Evolutionary conservation across 108 stramenopile genomes (phyloP).

Genomic region (Pseudonitzschia multiseries): DNA sequence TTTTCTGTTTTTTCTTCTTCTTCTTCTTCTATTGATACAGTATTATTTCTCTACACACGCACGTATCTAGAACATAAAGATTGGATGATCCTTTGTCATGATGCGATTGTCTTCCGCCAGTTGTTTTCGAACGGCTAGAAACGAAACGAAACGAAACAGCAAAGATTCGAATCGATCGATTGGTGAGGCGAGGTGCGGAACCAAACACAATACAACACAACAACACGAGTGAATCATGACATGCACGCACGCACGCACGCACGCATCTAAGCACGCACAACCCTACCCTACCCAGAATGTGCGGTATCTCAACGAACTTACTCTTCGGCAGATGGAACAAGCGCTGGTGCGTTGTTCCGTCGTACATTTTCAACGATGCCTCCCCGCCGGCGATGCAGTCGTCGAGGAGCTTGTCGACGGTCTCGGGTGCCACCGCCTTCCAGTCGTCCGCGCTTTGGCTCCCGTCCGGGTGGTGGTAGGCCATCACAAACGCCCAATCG

Average conservation of each 20-base stretch:
- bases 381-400: constrained; percentile 46
- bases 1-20: too few species aligned
- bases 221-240: too few species aligned
- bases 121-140: constrained; percentile 57
- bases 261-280: too few species aligned
- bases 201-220: too few species aligned
- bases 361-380: constrained; percentile 68
- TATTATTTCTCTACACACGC: too few species aligned
- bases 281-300: too few species aligned
- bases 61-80: constrained; percentile 70
- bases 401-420: constrained; percentile 50
- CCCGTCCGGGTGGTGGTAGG: constrained; percentile 39
- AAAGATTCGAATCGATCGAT: background rate
- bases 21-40: too few species aligned
- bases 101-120: constrained; percentile 71
- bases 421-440: constrained; percentile 11
- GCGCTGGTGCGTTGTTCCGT: constrained; percentile 70
- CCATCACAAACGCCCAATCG: constrained; percentile 92
- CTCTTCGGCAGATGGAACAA: constrained; percentile 81
- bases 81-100: constrained; percentile 87
- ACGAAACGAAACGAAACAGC: background rate
- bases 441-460: constrained; percentile 9
- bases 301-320: constrained; percentile 8
- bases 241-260: too few species aligned
- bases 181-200: too few species aligned